phyloP scores from a whole-genome alignment of 106 monocot genomes.

The Iris macrosiphon region DNA sequence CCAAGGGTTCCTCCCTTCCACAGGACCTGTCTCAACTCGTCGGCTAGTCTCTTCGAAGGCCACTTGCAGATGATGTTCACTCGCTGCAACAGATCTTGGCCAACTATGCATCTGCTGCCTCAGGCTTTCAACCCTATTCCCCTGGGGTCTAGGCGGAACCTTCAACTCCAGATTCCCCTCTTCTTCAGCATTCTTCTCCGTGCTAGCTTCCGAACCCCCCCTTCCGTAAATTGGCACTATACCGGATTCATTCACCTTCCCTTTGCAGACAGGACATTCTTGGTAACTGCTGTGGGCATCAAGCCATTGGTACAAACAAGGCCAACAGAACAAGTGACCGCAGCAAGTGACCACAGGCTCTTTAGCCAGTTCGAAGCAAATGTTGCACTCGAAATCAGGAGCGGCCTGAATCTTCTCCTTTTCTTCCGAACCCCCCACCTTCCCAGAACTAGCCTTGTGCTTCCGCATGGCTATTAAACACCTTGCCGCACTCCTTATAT shows the following conservation, averaged over 20 bases:
- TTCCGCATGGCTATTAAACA: no score
- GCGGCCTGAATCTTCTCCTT: not conserved
- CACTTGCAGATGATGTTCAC: not conserved
- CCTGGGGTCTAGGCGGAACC: constrained; percentile 5
- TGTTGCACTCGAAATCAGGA: constrained; percentile 8
- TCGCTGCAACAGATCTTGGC: not conserved
- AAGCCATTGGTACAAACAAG: constrained; percentile 8
- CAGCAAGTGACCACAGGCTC: constrained; percentile 11
- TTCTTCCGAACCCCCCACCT: not conserved
- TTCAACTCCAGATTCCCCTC: not conserved
- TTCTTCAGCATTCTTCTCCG: not conserved
- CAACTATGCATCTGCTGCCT: not conserved
- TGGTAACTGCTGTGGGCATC: not conserved
- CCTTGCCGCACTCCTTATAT: no score
- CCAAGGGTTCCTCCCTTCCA: not conserved
- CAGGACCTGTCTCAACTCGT: not conserved
- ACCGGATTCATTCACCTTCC: constrained; percentile 5
- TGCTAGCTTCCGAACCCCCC: not conserved
- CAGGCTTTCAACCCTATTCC: constrained; percentile 3
- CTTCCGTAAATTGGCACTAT: constrained; percentile 7
- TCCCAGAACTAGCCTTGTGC: not conserved
- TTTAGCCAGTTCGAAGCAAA: constrained; percentile 8
- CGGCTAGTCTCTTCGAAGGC: not conserved
- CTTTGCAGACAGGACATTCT: constrained; percentile 11
- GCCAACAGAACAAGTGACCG: constrained; percentile 15